Conservation (phyloP, 192 early-diverging fungal genomes). For the Podila epicladia region DNA sequence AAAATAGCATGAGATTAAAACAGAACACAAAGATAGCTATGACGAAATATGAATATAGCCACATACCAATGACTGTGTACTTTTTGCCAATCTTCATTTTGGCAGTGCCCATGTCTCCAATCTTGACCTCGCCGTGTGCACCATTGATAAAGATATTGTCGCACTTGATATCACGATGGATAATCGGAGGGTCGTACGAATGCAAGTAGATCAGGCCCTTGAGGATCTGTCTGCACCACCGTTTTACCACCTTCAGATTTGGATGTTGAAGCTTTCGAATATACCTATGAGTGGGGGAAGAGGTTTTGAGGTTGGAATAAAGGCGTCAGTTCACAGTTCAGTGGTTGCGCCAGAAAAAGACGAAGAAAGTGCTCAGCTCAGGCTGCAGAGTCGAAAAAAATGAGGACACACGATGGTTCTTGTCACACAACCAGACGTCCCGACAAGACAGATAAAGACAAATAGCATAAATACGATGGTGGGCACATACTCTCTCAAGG, state of each 20-base stretch:
- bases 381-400: no score
- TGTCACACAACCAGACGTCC: neutral
- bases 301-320: conserved; percentile 4
- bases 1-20: conserved; percentile 8
- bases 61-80: conserved; percentile 81
- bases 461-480: neutral
- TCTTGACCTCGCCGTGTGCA: conserved; percentile 84
- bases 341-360: neutral
- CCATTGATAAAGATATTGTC: conserved; percentile 92
- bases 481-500: conserved; percentile 71
- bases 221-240: conserved; percentile 84
- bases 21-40: neutral
- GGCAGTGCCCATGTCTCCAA: conserved; percentile 87
- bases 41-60: neutral
- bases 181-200: conserved; percentile 80
- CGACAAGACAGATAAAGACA: neutral
- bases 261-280: conserved; percentile 77
- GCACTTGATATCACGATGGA: conserved; percentile 86
- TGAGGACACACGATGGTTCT: neutral
- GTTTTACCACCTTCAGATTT: conserved; percentile 80
- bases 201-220: conserved; percentile 83
- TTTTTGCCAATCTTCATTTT: conserved; percentile 89
- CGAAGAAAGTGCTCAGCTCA: neutral
- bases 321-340: neutral
- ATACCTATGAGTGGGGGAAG: conserved; percentile 52